Evolutionary conservation across 768 basidiomycete genomes (phyloP), one percentile per base, ranked within the genome.

Genomic region (Tephrocybe sp.): DNA sequence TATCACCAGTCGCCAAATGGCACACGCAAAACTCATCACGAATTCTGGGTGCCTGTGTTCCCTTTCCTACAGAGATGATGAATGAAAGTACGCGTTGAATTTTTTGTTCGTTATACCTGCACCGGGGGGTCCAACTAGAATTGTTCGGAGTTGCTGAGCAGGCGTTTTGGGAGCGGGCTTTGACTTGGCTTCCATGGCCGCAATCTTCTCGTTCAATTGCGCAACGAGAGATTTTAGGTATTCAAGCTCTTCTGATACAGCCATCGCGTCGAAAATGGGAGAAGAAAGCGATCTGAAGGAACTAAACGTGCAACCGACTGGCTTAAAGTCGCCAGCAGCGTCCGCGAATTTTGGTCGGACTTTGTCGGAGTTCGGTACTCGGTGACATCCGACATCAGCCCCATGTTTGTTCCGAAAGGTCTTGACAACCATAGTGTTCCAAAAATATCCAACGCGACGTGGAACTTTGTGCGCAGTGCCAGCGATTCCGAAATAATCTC

Each of bases 1-100:
- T 96, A 75, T 99, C 97, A 16, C 97, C 97, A 26, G 97, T 99
- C 20, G 97, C 96, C 60, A 99, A 76, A 74, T 99, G 97, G 77
- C 97, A 99, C 39, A 99, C 84, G 65, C 93, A 95, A 77, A 89
- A 99, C 64, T 90, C 81, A 56, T 92, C 85, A 46, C 87, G 84
- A 74, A 99, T 94, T 66, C 78, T 82, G 5, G 97, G 96, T 0
- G 94, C 97, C 70, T 99, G 97, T 2, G 97, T 99, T 22, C 97
- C 97, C 79, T 99, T 99, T 59, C 96, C 96, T 97, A 64, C 23
- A 50, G 30, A 13, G 26, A 45, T 17, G 44, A 36, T 48, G 11
- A 53, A 42, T n/a, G 17, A 17, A 9, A 14, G 9, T 17, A 23
- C 7, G 35, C 6, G 19, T 23, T 48, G 11, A 35, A 19, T 5